Evolutionary conservation across 345 rosid species (phyloP), one percentile per base, ranked within the genome.

Genomic region (Citrus australasica): DNA sequence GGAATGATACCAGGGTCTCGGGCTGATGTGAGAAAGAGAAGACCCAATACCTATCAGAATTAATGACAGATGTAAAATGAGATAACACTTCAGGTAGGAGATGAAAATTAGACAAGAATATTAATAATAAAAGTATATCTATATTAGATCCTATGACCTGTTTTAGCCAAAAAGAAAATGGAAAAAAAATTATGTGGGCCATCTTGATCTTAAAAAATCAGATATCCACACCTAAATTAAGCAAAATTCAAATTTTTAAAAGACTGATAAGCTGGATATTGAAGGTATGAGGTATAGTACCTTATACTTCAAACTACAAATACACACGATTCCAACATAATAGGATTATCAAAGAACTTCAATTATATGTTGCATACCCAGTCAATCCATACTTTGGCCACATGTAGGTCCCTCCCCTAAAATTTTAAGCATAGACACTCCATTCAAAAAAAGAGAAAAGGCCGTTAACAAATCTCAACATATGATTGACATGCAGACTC

Each of bases 1-100:
- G 99, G 99, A 77, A 92, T 83, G 67, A 94, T 91, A 81, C 99
- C 99, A 38, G 99, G 99, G 79, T 96, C 99, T 75, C 95, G 88
- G 21, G 97, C 93, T 59, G 99, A 94, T 67, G 98, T 94, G 69
- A 92, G 86, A 85, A 84, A 94, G 76, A 96, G 92, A 84, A 96
- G 95, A 77, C 84, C 75, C 91, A 96, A 78, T 66, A 92, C 92
- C 99, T 96, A 86, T 74, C 71, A 86, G 85, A 85, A 84, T 69
- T 77, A 88, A 80, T 60, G 28, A 25, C 17, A 53, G 48, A 68
- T 79, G 79, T 79, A 79, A 69, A 38, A 62, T 61, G 70, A 79
- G 62, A 75, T 22, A 73, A 71, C 22, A 82, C 22, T 24, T 58
- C 19, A 35, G n/a, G 58, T 63, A 40, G 80, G 10, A 51, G 61